Conservation (phyloP, 2,329 filamentous ascomycete genomes). For the Nigrograna mackinnonii region DNA sequence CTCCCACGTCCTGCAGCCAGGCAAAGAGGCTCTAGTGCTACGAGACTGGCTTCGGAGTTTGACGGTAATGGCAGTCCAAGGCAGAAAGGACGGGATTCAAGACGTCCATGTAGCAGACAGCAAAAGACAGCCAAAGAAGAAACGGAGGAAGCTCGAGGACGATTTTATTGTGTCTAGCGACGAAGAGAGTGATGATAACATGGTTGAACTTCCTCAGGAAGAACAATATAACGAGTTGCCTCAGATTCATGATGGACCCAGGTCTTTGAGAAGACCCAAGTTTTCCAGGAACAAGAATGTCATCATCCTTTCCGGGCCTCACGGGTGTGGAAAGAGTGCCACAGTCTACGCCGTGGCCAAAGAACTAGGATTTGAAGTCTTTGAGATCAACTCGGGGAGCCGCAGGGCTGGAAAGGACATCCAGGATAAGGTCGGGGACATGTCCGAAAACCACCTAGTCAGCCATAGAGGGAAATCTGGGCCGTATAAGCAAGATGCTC, state of each 20-base stretch:
- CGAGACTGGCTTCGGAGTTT: slow-evolving; percentile 81
- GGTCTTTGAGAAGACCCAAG: slow-evolving; percentile 36
- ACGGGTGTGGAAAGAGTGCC: slow-evolving; percentile 91
- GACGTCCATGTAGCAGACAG: slow-evolving; percentile 9
- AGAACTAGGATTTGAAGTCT: slow-evolving; percentile 90
- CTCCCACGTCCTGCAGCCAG: slow-evolving; percentile 74
- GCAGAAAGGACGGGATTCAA: slow-evolving; percentile 40
- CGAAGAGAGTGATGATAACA: slow-evolving; percentile 36
- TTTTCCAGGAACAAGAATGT: slow-evolving; percentile 63
- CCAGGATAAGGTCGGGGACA: slow-evolving; percentile 89
- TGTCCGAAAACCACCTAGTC: slow-evolving; percentile 94
- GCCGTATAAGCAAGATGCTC: slow-evolving; percentile 25
- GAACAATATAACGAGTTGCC: slow-evolving; percentile 45
- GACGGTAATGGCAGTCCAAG: slow-evolving; percentile 76
- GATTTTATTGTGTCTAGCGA: slow-evolving; percentile 39
- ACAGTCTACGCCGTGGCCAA: slow-evolving; percentile 89
- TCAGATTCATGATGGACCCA: slow-evolving; percentile 35
- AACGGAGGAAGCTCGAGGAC: slow-evolving; percentile 53
- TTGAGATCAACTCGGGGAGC: slow-evolving; percentile 87
- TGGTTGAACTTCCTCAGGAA: slow-evolving; percentile 69
- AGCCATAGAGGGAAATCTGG: slow-evolving; percentile 46
- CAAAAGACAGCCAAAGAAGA: slow-evolving; percentile 60
- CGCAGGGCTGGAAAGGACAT: slow-evolving; percentile 88
- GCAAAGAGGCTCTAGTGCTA: slow-evolving; percentile 70
- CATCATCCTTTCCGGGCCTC: slow-evolving; percentile 85